phyloP scores from a whole-genome alignment of 169 alveolate species.

The Plasmodium knowlesi region DNA sequence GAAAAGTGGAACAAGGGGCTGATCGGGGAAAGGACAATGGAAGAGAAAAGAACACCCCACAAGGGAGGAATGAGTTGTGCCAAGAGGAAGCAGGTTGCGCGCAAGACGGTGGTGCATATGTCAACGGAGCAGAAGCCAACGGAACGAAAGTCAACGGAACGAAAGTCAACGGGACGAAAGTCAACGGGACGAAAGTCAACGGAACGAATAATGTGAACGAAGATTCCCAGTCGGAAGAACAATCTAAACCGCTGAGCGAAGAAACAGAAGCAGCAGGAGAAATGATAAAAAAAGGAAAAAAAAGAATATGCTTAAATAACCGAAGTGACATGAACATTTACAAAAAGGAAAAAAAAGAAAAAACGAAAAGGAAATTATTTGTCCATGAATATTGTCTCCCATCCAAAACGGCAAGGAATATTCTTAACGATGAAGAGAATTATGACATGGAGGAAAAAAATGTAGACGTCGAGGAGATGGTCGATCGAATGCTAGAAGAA shows the following conservation, averaged over 20 bases:
- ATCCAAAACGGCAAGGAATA: constrained; percentile 72
- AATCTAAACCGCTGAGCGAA: not conserved
- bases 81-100: not conserved
- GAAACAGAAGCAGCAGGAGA: not conserved
- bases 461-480: constrained; percentile 80
- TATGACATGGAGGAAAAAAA: constrained; percentile 30
- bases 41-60: not conserved
- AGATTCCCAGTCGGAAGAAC: not conserved
- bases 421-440: constrained; percentile 52
- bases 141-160: not conserved
- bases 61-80: not conserved
- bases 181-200: not conserved
- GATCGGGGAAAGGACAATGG: too few relatives aligned
- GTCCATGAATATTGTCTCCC: constrained; percentile 49
- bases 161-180: not conserved
- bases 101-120: not conserved
- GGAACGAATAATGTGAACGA: not conserved
- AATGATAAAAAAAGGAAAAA: not conserved
- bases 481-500: constrained; percentile 82
- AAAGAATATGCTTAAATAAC: not conserved
- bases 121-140: not conserved
- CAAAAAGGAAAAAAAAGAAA: constrained; percentile 47
- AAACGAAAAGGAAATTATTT: constrained; percentile 10
- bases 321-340: constrained; percentile 51
- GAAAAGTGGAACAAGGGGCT: too few relatives aligned